A percentile compares a stretch with the other conserved stretches of the same genome.
phyloP scores from a whole-genome alignment of 2,329 filamentous ascomycete species.

The Fusarium sp. region DNA sequence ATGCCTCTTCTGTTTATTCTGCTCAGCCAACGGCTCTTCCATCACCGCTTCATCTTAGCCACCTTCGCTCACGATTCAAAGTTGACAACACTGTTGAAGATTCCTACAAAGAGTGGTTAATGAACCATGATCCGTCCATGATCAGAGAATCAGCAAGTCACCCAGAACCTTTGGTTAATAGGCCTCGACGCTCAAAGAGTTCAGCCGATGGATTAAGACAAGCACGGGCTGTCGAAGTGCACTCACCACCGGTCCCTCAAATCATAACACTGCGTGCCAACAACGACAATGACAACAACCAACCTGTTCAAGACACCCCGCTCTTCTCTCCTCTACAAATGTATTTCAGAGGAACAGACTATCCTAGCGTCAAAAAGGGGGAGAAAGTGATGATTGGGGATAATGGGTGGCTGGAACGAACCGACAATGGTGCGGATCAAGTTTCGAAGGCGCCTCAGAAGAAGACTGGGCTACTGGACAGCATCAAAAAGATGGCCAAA shows the following conservation, averaged over 20 bases:
- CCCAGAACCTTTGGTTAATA: constrained; percentile 34
- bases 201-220: constrained; percentile 44
- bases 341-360: constrained; percentile 57
- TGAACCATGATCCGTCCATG: constrained; percentile 37
- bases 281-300: constrained; percentile 13
- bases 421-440: constrained; percentile 43
- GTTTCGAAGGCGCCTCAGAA: constrained; percentile 52
- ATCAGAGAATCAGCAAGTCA: constrained; percentile 29
- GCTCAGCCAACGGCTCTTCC: constrained; percentile 31
- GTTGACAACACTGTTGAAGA: constrained; percentile 38
- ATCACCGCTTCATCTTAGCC: constrained; percentile 40
- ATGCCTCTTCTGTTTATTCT: constrained; percentile 46
- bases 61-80: constrained; percentile 38
- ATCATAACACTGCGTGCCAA: constrained; percentile 17
- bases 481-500: constrained; percentile 66
- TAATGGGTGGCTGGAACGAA: constrained; percentile 69
- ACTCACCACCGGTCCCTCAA: constrained; percentile 34
- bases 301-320: constrained; percentile 34
- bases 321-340: constrained; percentile 59
- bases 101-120: constrained; percentile 48
- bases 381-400: constrained; percentile 67
- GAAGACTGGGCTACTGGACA: constrained; percentile 59
- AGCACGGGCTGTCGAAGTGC: constrained; percentile 17
- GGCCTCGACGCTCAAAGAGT: constrained; percentile 49
- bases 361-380: constrained; percentile 56